Percentiles rank a stretch among this genome's conserved stretches.
phyloP scores from a whole-genome alignment of 768 basidiomycete genomes.

The Tephrocybe sp. region DNA sequence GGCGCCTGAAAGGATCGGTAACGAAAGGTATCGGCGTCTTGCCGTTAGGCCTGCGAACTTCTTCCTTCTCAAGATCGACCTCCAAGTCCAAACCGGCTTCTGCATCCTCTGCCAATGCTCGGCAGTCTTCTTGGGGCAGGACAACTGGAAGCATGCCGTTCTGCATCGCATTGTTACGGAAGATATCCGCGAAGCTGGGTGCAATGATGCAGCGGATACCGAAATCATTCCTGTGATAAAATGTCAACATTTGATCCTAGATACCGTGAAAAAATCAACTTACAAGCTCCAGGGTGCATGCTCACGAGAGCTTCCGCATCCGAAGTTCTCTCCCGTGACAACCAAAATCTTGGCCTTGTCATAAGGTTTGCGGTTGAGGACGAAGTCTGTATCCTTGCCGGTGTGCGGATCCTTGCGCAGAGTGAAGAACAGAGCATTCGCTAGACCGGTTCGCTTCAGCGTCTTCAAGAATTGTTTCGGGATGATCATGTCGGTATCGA shows the following conservation, averaged over 20 bases:
- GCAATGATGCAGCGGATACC: constrained; percentile 88
- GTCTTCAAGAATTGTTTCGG: constrained; percentile 95
- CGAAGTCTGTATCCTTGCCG: constrained; percentile 79
- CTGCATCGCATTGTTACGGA: constrained; percentile 87
- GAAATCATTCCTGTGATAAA: constrained; percentile 68
- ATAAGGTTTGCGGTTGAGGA: constrained; percentile 81
- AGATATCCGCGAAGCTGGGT: constrained; percentile 90
- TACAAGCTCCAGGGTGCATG: constrained; percentile 89
- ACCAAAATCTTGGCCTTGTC: constrained; percentile 77
- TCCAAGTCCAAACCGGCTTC: constrained; percentile 73
- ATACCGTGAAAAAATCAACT: constrained; percentile 27
- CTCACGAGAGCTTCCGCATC: constrained; percentile 87
- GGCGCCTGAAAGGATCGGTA: constrained; percentile 87
- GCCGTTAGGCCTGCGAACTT: constrained; percentile 74
- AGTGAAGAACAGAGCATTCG: constrained; percentile 80
- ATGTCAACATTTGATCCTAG: constrained; percentile 3
- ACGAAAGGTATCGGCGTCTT: constrained; percentile 73
- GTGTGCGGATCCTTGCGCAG: constrained; percentile 77
- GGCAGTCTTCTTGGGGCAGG: constrained; percentile 71
- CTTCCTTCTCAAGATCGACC: constrained; percentile 82
- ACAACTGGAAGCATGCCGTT: constrained; percentile 88
- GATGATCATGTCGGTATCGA: constrained; percentile 94
- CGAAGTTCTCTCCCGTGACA: constrained; percentile 87
- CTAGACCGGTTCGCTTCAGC: constrained; percentile 84
- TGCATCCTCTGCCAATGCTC: constrained; percentile 74